phyloP scores from a whole-genome alignment of 2,329 filamentous ascomycete species.

The Acrocalymma vagum region DNA sequence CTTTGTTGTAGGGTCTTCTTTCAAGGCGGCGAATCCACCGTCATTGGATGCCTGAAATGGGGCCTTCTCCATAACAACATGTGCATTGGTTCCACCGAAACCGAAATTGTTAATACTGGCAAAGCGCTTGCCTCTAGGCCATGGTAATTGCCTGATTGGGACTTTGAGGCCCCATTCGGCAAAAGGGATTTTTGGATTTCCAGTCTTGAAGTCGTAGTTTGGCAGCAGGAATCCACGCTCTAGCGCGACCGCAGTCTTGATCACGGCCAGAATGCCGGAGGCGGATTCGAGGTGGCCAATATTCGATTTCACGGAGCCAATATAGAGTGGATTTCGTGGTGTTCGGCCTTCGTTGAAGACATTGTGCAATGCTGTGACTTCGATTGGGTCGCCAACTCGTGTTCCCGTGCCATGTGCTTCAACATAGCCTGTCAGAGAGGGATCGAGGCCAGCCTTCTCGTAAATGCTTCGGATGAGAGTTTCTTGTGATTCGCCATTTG shows the following conservation, averaged over 20 bases:
- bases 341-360: conserved; percentile 30
- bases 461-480: conserved; percentile 32
- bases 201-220: conserved; percentile 46
- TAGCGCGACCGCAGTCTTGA: conserved; percentile 53
- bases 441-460: conserved; percentile 28
- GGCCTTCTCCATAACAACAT: conserved; percentile 33
- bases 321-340: conserved; percentile 28
- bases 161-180: conserved; percentile 31
- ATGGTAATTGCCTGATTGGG: conserved; percentile 21
- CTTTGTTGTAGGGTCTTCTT: conserved; percentile 27
- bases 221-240: conserved; percentile 48
- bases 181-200: conserved; percentile 41
- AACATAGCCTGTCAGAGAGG: conserved; percentile 33
- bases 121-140: conserved; percentile 38
- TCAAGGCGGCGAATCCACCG: too few species aligned
- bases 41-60: conserved; percentile 27
- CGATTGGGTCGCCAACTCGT: conserved; percentile 51
- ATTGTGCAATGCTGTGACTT: conserved; percentile 30
- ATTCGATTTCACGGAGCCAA: conserved; percentile 41
- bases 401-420: conserved; percentile 63
- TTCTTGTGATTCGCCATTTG: conserved; percentile 61
- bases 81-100: conserved; percentile 51
- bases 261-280: conserved; percentile 39
- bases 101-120: conserved; percentile 60
- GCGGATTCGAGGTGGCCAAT: conserved; percentile 44